Evolutionary conservation across 2,329 filamentous ascomycete genomes (phyloP).

Genomic region (Penicillium sp.): DNA sequence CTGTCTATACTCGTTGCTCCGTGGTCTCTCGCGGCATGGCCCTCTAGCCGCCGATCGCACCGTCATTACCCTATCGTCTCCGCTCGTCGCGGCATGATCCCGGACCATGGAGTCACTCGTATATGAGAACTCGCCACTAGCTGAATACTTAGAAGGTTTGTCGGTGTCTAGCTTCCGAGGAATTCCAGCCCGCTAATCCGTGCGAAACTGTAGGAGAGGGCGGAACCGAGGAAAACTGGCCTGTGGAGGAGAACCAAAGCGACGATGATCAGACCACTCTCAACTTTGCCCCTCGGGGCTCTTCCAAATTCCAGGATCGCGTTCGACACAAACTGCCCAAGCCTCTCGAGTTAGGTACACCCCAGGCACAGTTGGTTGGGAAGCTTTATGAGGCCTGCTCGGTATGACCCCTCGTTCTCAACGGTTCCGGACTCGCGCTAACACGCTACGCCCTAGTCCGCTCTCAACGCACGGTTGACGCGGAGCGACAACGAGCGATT

Average conservation of each 20-base stretch:
- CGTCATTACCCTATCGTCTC: slow-evolving; percentile 36
- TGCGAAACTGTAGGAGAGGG: slow-evolving; percentile 44
- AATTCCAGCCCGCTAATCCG: slow-evolving; percentile 11
- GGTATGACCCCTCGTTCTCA: slow-evolving; percentile 33
- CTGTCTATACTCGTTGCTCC: background rate
- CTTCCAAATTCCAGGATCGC: slow-evolving; percentile 50
- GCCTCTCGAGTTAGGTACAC: slow-evolving; percentile 44
- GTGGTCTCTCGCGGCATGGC: slow-evolving; percentile 14
- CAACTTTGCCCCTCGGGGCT: slow-evolving; percentile 54
- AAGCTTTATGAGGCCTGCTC: slow-evolving; percentile 51
- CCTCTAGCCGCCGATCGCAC: slow-evolving; percentile 67
- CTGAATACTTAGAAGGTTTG: slow-evolving; percentile 84
- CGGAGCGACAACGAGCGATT: slow-evolving; percentile 80
- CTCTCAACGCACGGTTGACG: slow-evolving; percentile 55
- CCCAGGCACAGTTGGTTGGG: slow-evolving; percentile 34
- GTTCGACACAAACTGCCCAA: slow-evolving; percentile 53
- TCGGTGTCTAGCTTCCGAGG: slow-evolving; percentile 9
- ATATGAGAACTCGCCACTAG: slow-evolving; percentile 82
- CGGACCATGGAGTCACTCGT: slow-evolving; percentile 80
- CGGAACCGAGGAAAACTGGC: slow-evolving; percentile 45
- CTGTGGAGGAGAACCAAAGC: slow-evolving; percentile 31
- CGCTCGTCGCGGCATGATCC: slow-evolving; percentile 32
- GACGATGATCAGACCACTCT: slow-evolving; percentile 31
- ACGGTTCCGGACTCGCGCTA: slow-evolving; percentile 3
- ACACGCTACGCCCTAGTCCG: slow-evolving; percentile 27